Base-by-base conservation (phyloP, 2,329 filamentous ascomycete genomes). In the Simplicillium aogashimaense region DNA sequence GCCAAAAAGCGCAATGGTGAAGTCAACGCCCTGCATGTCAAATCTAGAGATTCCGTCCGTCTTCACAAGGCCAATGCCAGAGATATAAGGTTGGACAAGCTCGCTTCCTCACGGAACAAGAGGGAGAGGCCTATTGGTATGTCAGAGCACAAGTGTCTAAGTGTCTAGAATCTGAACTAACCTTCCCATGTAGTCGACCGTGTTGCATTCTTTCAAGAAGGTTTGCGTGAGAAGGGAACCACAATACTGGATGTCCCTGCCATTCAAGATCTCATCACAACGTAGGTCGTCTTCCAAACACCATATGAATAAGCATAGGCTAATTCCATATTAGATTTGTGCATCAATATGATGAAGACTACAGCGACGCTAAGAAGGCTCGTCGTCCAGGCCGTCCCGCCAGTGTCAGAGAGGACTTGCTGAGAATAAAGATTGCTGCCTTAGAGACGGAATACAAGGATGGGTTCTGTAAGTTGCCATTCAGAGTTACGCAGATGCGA, bases 11-110 rank as follows among this genome's bases (percentile, higher is more conserved):
- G 83, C 49, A 78, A 79, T 48, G 78, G 79, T 15, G 78, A 79
- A 31, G 73, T 86, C 36, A 80, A 81, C 25, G 73, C 82, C 11
- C 72, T 97, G 16, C 90, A 97, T 56, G 83, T 88, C 61, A 87
- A 87, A 58, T 95, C 88, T 45, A 75, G 92, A 49, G 86, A 97
- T 67, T 85, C 88, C 3, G 77, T 83, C 54, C 77, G 86, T 38
- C 68, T 97, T 47, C 83, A 87, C 58, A 76, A 81, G 52, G 92
- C 92, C 15, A 76, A 78, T 45, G 74, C 81, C 47, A 75, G 92
- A 60, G 89, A 95, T 54, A 82, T 92, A 53, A 86, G 86, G 56
- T 71, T 98, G 29, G 78, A 78, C 50, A 83, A 82, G 57, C 67
- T 89, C 41, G 74, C 79, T 16, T 65, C 75, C n/a, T 69, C 79